Percentiles rank a stretch among this genome's conserved stretches.
Evolutionary conservation across 2,329 filamentous ascomycete genomes (phyloP).

Genomic region (Didymellaceae sp.): DNA sequence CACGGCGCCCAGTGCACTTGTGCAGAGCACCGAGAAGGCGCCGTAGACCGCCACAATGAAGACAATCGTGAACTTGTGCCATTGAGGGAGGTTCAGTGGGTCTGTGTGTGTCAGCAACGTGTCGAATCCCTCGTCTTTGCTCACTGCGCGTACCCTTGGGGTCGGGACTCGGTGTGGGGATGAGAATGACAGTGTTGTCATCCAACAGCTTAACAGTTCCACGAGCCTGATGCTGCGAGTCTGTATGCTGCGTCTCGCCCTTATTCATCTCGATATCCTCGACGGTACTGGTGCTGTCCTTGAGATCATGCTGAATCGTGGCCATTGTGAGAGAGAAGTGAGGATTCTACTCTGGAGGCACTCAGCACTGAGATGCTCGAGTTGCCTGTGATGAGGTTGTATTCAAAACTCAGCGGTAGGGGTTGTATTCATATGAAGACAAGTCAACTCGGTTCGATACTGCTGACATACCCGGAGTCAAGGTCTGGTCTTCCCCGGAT

Average conservation of each 20-base stretch:
- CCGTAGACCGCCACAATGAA: background rate
- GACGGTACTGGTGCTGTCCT: background rate
- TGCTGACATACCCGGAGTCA: background rate
- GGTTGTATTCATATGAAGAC: background rate
- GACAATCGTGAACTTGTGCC: constrained; percentile 1
- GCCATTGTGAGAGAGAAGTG: background rate
- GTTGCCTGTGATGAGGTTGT: background rate
- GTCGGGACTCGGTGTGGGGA: background rate
- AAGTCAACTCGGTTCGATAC: background rate
- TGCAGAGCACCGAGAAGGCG: background rate
- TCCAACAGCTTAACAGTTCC: background rate
- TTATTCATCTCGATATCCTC: background rate
- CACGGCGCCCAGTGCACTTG: background rate
- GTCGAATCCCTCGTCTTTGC: background rate
- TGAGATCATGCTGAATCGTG: background rate
- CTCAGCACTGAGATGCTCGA: background rate
- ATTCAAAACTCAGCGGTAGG: background rate
- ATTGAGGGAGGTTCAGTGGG: background rate
- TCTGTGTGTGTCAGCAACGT: background rate
- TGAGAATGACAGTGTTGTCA: background rate
- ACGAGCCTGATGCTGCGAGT: background rate
- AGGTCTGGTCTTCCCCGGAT: background rate
- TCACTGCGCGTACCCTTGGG: background rate
- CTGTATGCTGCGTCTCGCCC: background rate
- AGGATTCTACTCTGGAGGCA: background rate